Base-by-base conservation (phyloP, 2,329 filamentous ascomycete species). In the Beauveria sp. region DNA sequence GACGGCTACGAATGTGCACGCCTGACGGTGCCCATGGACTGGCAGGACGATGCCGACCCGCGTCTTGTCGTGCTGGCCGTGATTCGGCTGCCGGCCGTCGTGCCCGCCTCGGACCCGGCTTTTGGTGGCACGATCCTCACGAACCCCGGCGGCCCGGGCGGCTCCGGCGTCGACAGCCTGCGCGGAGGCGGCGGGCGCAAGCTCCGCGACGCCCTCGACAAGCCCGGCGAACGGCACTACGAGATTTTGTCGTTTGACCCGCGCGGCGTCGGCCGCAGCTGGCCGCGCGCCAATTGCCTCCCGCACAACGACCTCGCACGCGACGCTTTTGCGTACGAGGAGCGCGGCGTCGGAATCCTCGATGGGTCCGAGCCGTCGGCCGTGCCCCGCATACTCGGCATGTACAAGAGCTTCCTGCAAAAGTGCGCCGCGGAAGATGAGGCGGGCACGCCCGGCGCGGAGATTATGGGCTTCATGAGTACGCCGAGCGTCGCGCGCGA, bases 81-180 rank as follows among this genome's bases (percentile, higher is more conserved):
- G 53, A 65, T 70, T 42, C 70, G 69, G 46, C 66, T 71, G 7
- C 72, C 73, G 2, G 72, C 73, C 28, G 63, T 63, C 1, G 74
- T 75, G 16, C 58, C 68, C 5, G 69, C 68, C 26, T 55, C 65
- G 40, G 70, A 72, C 62, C 69, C 68, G 7, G 61, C 63, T n/a
- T 75, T 72, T 59, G 72, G 68, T 24, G 74, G 74, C 22, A 72
- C 73, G 43, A 66, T 75, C 14, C 65, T 76, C 58, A 64, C 66
- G 28, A 75, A 75, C 66, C 73, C 73, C 7, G 75, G 75, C 14
- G 75, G 75, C 0, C 74, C 74, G 0, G 71, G 74, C n/a, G 73
- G 67, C 2, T 72, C 71, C 3, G 74, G 74, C 2, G 68, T 73
- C 2, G 12, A 26, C 1, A 62, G 66, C 16, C 38, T 69, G 16